Base-by-base conservation (phyloP, 495 filamentous ascomycete species). In the Daldinia childiae region DNA sequence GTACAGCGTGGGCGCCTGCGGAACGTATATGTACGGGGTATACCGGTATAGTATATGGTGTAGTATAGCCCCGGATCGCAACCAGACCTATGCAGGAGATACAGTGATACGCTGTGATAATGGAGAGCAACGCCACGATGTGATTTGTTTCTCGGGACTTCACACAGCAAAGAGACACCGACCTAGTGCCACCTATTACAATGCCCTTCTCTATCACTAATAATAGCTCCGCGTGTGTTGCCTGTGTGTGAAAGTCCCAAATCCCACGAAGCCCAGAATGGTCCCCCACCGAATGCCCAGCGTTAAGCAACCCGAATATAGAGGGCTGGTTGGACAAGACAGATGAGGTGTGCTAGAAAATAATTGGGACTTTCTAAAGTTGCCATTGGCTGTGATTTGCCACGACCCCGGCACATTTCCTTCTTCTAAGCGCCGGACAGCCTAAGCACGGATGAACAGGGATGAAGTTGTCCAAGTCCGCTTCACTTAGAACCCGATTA, bases 11-110 rank as follows among this genome's bases (percentile, higher is more conserved):
- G 81, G 80, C 78, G 75, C 59, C 71, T 78, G 79, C 76, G 78
- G 79, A 50, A 59, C 66, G 79, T 82, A 75, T 83, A 82, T 82
- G 81, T 82, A 81, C 73, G 76, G 76, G 43, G 36, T 68, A 62
- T 64, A 72, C 50, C 17, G 39, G 59, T 72, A 58, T 59, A 56
- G 56, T 70, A 70, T 66, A 66, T 64, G 68, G 61, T 48, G 41
- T 63, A 63, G 58, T 62, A 69, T 56, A 70, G 68, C 41, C 64
- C 60, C 66, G 64, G 64, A 64, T 62, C 75, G 67, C 63, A 68
- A 64, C 41, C 41, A 55, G 64, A 43, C n/a, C 51, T 63, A 69
- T 68, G 58, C 64, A 76, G 54, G 64, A 74, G 54, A 30, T 66
- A 68, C 41, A 45, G 71, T 73, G 66, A 66, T 62, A 71, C 58